Evolutionary conservation across 768 basidiomycete genomes (phyloP), one percentile per base, ranked within the genome.

Genomic region (Megacollybia marginata): DNA sequence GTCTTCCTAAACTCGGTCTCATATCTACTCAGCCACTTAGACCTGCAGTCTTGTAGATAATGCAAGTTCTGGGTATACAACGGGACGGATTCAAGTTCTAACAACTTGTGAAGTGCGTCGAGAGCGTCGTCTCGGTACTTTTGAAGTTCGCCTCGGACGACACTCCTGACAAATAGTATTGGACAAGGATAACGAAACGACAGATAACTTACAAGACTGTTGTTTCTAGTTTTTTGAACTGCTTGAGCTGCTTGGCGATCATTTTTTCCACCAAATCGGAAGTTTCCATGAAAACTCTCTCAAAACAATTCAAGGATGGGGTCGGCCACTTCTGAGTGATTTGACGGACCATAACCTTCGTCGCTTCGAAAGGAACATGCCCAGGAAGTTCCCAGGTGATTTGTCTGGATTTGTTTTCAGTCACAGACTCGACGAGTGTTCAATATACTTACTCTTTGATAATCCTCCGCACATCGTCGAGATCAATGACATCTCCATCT

Each of bases 341-440:
- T 15, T 55, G 48, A 19, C 44, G n/a, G n/a, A 71, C 55, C 19
- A 69, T 59, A 0, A 50, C 48, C 45, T 59, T 63, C 0, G 59
- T 65, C 1, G 66, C 68, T 13, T 69, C 64, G 35, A 65, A 71
- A 0, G 69, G 69, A 33, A 69, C 59, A 48, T 65, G 58, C 0
- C 55, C 59, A 0, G 66, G 67, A 4, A 71, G 62, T 38, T 72
- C 70, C 69, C 69, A 72, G 11, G 62, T 60, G 9, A 64, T 65
- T 1, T 65, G 65, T 5, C 70, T 72, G 2, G 15, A 23, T 18
- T 31, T 20, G 9, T 4, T 28, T 4, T 13, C n/a, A 16, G 13
- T 31, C 13, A 16, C 44, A 33, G 33, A n/a, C n/a, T 5, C n/a
- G 46, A 33, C 11, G 5, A 3, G 33, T 11, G 15, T 11, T 11